phyloP scores from a whole-genome alignment of 345 rosid species.

The Viola odorata region DNA sequence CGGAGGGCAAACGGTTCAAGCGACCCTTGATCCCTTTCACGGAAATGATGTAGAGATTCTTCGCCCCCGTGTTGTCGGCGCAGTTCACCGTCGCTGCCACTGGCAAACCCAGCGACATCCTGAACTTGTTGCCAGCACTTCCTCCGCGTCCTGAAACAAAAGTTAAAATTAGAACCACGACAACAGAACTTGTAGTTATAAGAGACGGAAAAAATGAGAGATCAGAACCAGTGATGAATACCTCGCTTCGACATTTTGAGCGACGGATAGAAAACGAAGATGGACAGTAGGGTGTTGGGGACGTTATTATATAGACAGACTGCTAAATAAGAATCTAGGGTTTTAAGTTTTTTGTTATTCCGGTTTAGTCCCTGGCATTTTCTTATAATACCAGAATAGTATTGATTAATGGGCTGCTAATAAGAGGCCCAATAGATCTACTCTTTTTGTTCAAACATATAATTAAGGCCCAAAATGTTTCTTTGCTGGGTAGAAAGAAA shows the following conservation, averaged over 20 bases:
- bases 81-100: conserved; percentile 98
- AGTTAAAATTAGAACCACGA: neutral
- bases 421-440: no score
- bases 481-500: no score
- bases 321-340: neutral
- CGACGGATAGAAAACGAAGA: conserved; percentile 22
- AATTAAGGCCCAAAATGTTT: no score
- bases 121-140: conserved; percentile 85
- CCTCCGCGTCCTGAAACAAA: conserved; percentile 74
- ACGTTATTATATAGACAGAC: conserved; percentile 13
- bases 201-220: neutral
- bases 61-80: conserved; percentile 95
- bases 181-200: neutral
- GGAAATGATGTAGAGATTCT: conserved; percentile 89
- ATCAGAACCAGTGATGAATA: neutral
- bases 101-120: conserved; percentile 97
- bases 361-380: neutral
- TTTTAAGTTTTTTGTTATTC: conserved; percentile 20
- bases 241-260: conserved; percentile 93
- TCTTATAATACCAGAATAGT: neutral
- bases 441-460: no score
- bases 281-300: conserved; percentile 16
- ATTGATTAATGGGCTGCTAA: neutral
- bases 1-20: conserved; percentile 79
- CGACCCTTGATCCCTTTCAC: conserved; percentile 95